Evolutionary conservation across 257 asterid species (phyloP), one percentile per base, ranked within the genome.

Genomic region (Solanum pimpinellifolium): DNA sequence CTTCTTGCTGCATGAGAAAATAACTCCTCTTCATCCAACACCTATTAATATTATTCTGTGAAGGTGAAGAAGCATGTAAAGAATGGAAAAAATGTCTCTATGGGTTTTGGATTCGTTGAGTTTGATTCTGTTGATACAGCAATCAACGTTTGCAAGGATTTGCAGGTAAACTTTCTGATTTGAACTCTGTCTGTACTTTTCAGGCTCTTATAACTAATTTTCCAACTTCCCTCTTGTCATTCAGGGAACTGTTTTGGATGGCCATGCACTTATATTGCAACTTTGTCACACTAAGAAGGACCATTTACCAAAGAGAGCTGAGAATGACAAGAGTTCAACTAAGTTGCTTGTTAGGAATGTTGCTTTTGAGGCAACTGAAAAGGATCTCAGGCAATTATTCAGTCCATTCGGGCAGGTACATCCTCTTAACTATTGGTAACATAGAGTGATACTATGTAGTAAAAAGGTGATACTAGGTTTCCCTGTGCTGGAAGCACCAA

Each of bases 301-400:
- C 52, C 82, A 14, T 29, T 83, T 88, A 52, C 87, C 88, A 72
- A 94, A 91, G 87, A 95, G 90, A 83, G 77, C 73, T 73, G 95
- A 88, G 87, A 92, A 85, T 69, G 98, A 92, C 75, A 88, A 46
- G 86, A 95, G 98, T 91, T 95, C 98, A 62, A 97, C 99, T 33
- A 97, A 97, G 92, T 89, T 97, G 92, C 96, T 97, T 21, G 93
- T 95, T 37, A 93, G 97, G 89, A 97, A 97, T 89, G 98, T 97
- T 81, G 99, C 99, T 88, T 97, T 97, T 75, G 96, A 97, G 96
- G 99, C 98, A 29, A 97, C 99, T 18, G 96, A 93, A 89, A 95
- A 97, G 91, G 99, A 97, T 86, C 97, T 97, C 20, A 93, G 95
- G 87, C 97, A 96, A 84, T 86, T 96, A 60, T 94, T 95, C 90